These are phyloP conservation scores for Pestalotiopsis fici DNA, from an alignment of 2,329 filamentous ascomycete species.

Conservation along the genomic window DNA sequence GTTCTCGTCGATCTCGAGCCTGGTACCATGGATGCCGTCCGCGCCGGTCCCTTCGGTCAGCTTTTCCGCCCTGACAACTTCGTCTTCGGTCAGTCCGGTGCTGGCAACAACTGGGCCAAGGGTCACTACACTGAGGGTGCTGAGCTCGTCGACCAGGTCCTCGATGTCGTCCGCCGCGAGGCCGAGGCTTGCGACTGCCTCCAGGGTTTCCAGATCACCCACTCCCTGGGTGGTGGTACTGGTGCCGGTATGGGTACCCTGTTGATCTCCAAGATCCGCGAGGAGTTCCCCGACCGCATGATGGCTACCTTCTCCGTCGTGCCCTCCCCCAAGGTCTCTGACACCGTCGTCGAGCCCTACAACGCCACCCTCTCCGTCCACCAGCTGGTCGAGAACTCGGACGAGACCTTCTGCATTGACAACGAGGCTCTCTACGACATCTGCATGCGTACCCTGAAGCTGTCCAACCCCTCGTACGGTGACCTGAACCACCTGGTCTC, in stretches of 20 bases:
- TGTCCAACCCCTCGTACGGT: conserved; percentile 96
- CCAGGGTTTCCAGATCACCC: conserved; percentile 99
- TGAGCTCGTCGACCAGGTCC: conserved; percentile 96
- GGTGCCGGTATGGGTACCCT: conserved; percentile 99
- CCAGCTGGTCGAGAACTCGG: conserved; percentile 99
- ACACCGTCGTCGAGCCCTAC: conserved; percentile 99
- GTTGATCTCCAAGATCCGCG: conserved; percentile 99
- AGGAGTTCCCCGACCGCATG: conserved; percentile 99
- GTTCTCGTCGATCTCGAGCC: conserved; percentile 99
- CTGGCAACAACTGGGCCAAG: conserved; percentile 99
- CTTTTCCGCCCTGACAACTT: conserved; percentile 99
- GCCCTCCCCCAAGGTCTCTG: conserved; percentile 98
- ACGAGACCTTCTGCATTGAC: conserved; percentile 99
- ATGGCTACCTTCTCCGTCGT: conserved; percentile 99
- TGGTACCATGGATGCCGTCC: conserved; percentile 99
- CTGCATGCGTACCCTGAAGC: conserved; percentile 99
- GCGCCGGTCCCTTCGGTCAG: conserved; percentile 95
- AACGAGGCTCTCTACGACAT: conserved; percentile 99
- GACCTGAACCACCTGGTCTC: conserved; percentile 99
- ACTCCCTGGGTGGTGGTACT: conserved; percentile 99
- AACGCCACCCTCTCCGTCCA: conserved; percentile 99
- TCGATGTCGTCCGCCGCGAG: conserved; percentile 98
- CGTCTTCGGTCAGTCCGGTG: conserved; percentile 98
- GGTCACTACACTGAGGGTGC: conserved; percentile 99
- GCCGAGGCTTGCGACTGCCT: conserved; percentile 99